Evolutionary conservation across 2,329 filamentous ascomycete genomes (phyloP).

Genomic region (Colletotrichum siamense): DNA sequence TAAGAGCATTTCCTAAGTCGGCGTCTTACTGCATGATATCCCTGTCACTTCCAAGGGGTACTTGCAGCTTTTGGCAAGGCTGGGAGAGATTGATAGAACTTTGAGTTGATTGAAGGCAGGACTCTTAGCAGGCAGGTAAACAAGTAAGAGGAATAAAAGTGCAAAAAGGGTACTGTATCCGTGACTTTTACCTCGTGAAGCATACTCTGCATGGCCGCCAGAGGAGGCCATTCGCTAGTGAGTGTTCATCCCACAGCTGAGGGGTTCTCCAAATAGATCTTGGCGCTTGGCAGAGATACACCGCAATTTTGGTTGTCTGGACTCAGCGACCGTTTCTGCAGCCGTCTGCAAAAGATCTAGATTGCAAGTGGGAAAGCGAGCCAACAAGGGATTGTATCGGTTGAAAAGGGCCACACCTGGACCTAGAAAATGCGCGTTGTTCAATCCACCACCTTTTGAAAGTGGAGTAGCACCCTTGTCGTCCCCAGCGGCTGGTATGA

Average conservation of each 20-base stretch:
- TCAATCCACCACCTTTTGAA: neutral
- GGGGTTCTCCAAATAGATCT: neutral
- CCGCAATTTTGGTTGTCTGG: neutral
- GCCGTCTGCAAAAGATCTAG: neutral
- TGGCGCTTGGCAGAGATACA: neutral
- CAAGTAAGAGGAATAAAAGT: neutral
- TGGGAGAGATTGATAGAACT: neutral
- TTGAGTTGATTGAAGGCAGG: neutral
- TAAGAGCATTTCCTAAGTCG: neutral
- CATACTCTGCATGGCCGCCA: neutral
- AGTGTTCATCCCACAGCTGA: neutral
- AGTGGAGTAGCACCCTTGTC: neutral
- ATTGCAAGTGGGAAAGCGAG: neutral
- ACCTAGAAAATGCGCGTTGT: neutral
- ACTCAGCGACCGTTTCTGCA: neutral
- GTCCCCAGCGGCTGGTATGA: neutral
- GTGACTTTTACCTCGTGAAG: fast-evolving
- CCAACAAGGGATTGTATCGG: neutral
- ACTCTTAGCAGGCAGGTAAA: fast-evolving
- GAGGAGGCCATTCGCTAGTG: neutral
- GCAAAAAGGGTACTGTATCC: neutral
- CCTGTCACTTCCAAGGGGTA: neutral
- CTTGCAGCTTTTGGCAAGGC: neutral
- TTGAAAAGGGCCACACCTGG: neutral
- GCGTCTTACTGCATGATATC: neutral